Percentiles rank a stretch among this genome's conserved stretches.
phyloP scores from a whole-genome alignment of 192 early-diverging fungal species.

The Coemansia sp. region DNA sequence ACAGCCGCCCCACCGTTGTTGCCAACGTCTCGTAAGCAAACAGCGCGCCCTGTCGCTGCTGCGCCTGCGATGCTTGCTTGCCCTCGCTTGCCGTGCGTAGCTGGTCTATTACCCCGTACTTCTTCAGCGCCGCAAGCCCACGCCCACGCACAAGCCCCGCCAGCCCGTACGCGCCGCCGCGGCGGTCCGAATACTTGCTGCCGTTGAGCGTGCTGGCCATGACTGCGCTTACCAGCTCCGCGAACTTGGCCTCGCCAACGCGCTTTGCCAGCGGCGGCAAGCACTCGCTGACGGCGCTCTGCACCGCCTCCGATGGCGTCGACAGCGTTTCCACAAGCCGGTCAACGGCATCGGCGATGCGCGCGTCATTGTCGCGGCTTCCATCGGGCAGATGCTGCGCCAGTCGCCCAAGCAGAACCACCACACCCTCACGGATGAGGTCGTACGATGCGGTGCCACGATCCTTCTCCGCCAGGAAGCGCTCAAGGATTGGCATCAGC shows the following conservation, averaged over 20 bases:
- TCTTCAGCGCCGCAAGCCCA: conserved; percentile 86
- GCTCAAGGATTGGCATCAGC: conserved; percentile 78
- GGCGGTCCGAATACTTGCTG: conserved; percentile 81
- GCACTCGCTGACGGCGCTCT: conserved; percentile 92
- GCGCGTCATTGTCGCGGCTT: conserved; percentile 51
- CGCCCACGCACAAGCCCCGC: conserved; percentile 92
- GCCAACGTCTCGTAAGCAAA: conserved; percentile 94
- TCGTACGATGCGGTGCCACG: conserved; percentile 77
- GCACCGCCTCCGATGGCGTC: conserved; percentile 94
- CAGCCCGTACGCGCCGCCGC: conserved; percentile 94
- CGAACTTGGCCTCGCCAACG: conserved; percentile 61
- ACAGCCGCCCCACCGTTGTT: conserved; percentile 81
- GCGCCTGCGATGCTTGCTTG: conserved; percentile 64
- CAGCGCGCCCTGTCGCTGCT: conserved; percentile 88
- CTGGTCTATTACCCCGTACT: conserved; percentile 75
- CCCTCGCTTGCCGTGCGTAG: conserved; percentile 68
- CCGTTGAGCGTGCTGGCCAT: conserved; percentile 71
- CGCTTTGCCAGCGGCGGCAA: conserved; percentile 88
- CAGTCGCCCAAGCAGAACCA: conserved; percentile 89
- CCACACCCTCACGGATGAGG: conserved; percentile 86
- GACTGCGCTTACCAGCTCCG: conserved; percentile 63
- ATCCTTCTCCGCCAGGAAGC: conserved; percentile 73
- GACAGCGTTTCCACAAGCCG: conserved; percentile 87
- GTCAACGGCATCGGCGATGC: conserved; percentile 80
- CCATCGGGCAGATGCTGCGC: conserved; percentile 82